These are phyloP conservation scores for Kwoniella mangroviensis DNA, from an alignment of 768 basidiomycete species.

Conservation along the genomic window DNA sequence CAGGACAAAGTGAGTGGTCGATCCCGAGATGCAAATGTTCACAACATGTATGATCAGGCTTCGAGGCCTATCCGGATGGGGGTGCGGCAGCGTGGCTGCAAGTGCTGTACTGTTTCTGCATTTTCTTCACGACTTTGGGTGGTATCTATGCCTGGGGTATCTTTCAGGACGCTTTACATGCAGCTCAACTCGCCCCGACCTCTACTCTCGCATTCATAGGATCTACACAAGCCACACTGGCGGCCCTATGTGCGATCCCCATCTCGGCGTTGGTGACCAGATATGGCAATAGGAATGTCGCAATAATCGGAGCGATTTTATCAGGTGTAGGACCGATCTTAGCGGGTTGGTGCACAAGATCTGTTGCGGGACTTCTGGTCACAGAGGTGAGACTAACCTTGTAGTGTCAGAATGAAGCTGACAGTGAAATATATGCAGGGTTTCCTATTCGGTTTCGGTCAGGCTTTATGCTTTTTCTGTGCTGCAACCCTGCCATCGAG, in stretches of 20 bases:
- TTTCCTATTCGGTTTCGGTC: not conserved
- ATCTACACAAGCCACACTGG: conserved; percentile 21
- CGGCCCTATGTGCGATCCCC: conserved; percentile 31
- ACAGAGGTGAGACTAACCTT: conserved; percentile 26
- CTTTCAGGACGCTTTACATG: conserved; percentile 12
- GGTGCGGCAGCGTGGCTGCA: conserved; percentile 3
- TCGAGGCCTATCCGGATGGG: conserved; percentile 10
- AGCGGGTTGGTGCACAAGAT: conserved; percentile 24
- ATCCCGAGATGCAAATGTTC: too few species aligned
- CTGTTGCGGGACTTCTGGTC: conserved; percentile 29
- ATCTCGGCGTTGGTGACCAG: conserved; percentile 26
- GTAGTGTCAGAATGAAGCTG: conserved; percentile 14
- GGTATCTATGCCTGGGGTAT: conserved; percentile 11
- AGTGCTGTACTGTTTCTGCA: conserved; percentile 7
- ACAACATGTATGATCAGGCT: not conserved
- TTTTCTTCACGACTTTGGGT: conserved; percentile 9
- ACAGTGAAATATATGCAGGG: not conserved
- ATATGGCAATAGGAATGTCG: conserved; percentile 28
- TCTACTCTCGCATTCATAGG: conserved; percentile 45
- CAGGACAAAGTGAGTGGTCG: too few species aligned
- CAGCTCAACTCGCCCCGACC: conserved; percentile 20
- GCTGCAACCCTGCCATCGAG: conserved; percentile 28
- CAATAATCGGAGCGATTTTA: conserved; percentile 19
- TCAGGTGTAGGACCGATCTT: conserved; percentile 27
- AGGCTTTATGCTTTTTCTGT: conserved; percentile 25